These are phyloP conservation scores for Trichoderma citrinoviride DNA, from an alignment of 2,329 filamentous ascomycete genomes.

Conservation along the genomic window DNA sequence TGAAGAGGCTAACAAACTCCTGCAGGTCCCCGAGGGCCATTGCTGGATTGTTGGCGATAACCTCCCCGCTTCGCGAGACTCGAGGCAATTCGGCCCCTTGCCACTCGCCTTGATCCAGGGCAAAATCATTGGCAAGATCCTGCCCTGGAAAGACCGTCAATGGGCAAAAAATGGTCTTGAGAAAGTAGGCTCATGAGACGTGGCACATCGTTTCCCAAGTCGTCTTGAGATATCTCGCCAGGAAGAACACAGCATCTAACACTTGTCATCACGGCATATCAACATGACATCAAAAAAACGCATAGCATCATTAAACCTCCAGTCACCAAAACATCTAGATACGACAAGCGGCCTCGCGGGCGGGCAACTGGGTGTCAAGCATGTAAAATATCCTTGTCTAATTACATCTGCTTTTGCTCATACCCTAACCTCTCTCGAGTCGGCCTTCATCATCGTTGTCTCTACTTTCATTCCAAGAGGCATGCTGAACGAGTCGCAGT, in stretches of 20 bases:
- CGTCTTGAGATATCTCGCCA: not conserved
- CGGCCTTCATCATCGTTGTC: constrained; percentile 17
- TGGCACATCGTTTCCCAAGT: not conserved
- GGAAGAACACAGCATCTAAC: not conserved
- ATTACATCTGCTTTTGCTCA: constrained; percentile 34
- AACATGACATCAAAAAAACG: not conserved
- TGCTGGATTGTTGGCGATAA: constrained; percentile 93
- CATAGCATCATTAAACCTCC: constrained; percentile 11
- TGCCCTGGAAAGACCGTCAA: constrained; percentile 50
- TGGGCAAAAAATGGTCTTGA: constrained; percentile 50
- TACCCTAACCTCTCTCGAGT: constrained; percentile 22
- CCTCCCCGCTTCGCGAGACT: constrained; percentile 78
- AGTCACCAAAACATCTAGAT: constrained; percentile 16
- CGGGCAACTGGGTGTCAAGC: constrained; percentile 24
- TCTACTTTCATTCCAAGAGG: constrained; percentile 24
- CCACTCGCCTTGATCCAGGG: constrained; percentile 81
- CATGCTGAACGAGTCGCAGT: constrained; percentile 28
- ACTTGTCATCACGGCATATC: not conserved
- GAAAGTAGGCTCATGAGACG: constrained; percentile 24
- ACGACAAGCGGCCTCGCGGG: not conserved
- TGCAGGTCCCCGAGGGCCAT: constrained; percentile 84
- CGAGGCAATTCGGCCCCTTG: constrained; percentile 79
- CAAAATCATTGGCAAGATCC: constrained; percentile 69
- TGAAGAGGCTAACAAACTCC: not conserved
- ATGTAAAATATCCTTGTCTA: constrained; percentile 33